Evolutionary conservation across 2,329 filamentous ascomycete species (phyloP), one percentile per base, ranked within the genome.

Genomic region (Exophiala oligosperma): DNA sequence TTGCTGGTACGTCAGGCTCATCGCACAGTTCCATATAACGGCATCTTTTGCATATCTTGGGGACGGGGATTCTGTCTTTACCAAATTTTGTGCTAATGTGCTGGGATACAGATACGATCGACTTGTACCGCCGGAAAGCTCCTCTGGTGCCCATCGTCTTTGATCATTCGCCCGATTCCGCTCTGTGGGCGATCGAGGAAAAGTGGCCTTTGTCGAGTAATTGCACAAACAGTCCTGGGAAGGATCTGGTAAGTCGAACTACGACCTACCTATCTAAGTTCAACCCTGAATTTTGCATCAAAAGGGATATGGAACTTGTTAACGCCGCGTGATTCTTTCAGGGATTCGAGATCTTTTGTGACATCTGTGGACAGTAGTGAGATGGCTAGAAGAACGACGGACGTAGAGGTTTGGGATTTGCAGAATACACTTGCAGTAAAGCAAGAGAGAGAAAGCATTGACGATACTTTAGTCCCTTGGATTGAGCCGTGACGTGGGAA

Each of bases 271-370:
- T 35, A 2, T 17, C 17, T 17, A 17, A 17, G 9, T 35, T 35
- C 32, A 8, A 35, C 8, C 28, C 8, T 29, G 28, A 17, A 4
- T 14, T 8, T 7, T 32, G 49, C 21, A 8, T 24, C 17, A 3
- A 4, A 57, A 38, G 35, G 12, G 5, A 35, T 7, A 17, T 9
- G 2, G 32, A 35, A 35, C n/a, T 41, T 23, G 26, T 49, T 56
- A 14, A 56, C 26, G 8, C 9, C n/a, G 17, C 8, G 23, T 47
- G 14, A 14, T 24, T 49, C 28, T 1, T 17, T 9, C 17, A 57
- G 55, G 49, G 55, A n/a, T 57, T 52, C 55, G 35, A 57, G 17
- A 26, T 52, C 23, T 54, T 62, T 17, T 50, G 57, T 32, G 41
- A 56, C 9, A 41, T 47, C 8, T 54, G 46, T 52, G 26, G 12